phyloP scores from a whole-genome alignment of 768 basidiomycete genomes.

The Suillus cothurnatus region DNA sequence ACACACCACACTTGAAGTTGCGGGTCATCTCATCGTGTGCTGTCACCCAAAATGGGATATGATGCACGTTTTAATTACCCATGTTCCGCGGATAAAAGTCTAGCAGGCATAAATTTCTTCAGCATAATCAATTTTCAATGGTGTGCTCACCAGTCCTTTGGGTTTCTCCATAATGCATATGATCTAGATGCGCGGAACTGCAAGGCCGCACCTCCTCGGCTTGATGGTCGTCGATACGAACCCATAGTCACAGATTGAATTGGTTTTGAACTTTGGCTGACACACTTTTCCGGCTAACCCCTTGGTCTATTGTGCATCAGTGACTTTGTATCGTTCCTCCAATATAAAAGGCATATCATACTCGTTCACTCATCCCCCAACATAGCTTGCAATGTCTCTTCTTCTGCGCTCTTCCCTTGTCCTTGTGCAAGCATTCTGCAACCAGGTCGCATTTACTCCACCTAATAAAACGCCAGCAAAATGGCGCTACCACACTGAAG shows the following conservation, averaged over 20 bases:
- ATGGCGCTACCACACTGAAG: slow-evolving; percentile 54
- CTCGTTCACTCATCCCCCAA: slow-evolving; percentile 1
- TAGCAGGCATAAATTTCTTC: not conserved
- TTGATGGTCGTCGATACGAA: not conserved
- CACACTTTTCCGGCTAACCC: not conserved
- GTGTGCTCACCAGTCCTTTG: not conserved
- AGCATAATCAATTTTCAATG: not conserved
- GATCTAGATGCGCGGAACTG: not conserved
- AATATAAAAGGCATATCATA: slow-evolving; percentile 21
- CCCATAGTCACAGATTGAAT: not conserved
- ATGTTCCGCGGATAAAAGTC: not conserved
- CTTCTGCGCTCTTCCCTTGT: slow-evolving; percentile 47
- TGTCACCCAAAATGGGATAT: not conserved
- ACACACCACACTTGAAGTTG: too few relatives aligned
- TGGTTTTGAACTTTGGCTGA: not conserved
- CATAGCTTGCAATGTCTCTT: slow-evolving; percentile 43
- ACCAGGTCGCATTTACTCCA: slow-evolving; percentile 55
- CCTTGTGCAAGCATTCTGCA: slow-evolving; percentile 49
- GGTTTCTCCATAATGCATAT: not conserved
- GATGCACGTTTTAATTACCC: not conserved
- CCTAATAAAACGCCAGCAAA: slow-evolving; percentile 57
- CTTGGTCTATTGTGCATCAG: too few relatives aligned
- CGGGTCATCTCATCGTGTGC: not conserved
- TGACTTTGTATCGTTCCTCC: slow-evolving; percentile 4
- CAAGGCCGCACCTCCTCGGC: not conserved